A percentile compares a stretch with the other conserved stretches of the same genome.
Evolutionary conservation across 192 early-diverging fungal species (phyloP).

Genomic region (Umbelopsis sp.): DNA sequence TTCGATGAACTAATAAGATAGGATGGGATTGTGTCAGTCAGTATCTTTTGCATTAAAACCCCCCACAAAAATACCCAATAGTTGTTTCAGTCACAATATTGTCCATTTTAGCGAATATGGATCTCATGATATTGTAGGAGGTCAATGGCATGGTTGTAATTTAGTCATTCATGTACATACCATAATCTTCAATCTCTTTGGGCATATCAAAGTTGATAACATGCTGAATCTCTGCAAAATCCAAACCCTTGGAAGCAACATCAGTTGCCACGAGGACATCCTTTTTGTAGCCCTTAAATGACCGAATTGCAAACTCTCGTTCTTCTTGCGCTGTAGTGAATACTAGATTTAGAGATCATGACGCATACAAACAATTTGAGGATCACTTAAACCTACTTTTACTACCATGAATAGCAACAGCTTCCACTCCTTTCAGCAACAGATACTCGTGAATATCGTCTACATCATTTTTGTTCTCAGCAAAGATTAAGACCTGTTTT

Average conservation of each 20-base stretch:
- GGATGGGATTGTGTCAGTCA: constrained; percentile 10
- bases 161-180: constrained; percentile 36
- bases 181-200: constrained; percentile 99
- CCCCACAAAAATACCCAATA: no score
- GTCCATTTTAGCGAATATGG: no score
- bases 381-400: constrained; percentile 62
- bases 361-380: not conserved
- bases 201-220: constrained; percentile 99
- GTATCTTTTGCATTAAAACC: no score
- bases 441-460: constrained; percentile 99
- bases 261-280: constrained; percentile 98
- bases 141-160: not conserved
- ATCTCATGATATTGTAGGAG: no score
- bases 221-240: constrained; percentile 95
- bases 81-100: no score
- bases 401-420: constrained; percentile 93
- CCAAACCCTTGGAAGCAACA: constrained; percentile 94
- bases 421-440: constrained; percentile 91
- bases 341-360: no score
- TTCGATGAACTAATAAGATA: constrained; percentile 75
- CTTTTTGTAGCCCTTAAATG: constrained; percentile 88
- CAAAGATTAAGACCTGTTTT: constrained; percentile 84
- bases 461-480: constrained; percentile 98
- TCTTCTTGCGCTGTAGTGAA: constrained; percentile 82
- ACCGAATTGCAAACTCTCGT: constrained; percentile 92